Base-by-base conservation (phyloP, 179 eudicot species). In the Beta corolliflora region DNA sequence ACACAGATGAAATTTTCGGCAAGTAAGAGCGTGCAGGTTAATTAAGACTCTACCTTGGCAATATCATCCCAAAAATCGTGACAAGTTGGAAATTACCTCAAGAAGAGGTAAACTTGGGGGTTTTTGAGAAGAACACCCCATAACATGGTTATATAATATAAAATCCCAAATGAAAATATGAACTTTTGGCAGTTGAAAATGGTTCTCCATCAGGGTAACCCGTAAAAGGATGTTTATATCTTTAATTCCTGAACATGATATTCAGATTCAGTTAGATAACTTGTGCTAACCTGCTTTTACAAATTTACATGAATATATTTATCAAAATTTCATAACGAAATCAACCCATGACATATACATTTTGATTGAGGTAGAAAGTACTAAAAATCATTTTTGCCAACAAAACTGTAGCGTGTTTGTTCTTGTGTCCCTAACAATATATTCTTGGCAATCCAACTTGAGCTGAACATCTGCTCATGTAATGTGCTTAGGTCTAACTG, bases 361-460 rank as follows among this genome's bases (percentile, higher is more conserved):
- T 45, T 31, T 14, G 23, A 36, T 64, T 29, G 21, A 36, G 29
- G 59, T 25, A 48, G 16, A 41, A 64, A 31, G 3, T 19, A 36
- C 41, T 25, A n/a, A 19, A 31, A 73, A n/a, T 48, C 64, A 16
- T 56, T 74, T 63, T 87, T 88, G 15, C 85, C 89, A 31, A 87
- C 78, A 80, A 91, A 94, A 86, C 76, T 84, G 76, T 91, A 96
- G 11, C 95, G 86, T 66, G 81, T 84, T 81, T 91, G 99, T 83
- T 96, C 98, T 45, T 82, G 78, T 61, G 91, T 87, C 79, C 88
- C 90, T 81, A 96, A 71, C 71, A 96, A 85, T 75, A 96, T 83
- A 79, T 94, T 89, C 84, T 86, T 91, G 76, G 85, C 85, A 78
- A 87, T 83, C 99, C 99, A 96, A 65, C 93, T 92, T 44, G 76